These are phyloP conservation scores for Penicillium argentinense DNA, from an alignment of 495 filamentous ascomycete species.

Conservation along the genomic window DNA sequence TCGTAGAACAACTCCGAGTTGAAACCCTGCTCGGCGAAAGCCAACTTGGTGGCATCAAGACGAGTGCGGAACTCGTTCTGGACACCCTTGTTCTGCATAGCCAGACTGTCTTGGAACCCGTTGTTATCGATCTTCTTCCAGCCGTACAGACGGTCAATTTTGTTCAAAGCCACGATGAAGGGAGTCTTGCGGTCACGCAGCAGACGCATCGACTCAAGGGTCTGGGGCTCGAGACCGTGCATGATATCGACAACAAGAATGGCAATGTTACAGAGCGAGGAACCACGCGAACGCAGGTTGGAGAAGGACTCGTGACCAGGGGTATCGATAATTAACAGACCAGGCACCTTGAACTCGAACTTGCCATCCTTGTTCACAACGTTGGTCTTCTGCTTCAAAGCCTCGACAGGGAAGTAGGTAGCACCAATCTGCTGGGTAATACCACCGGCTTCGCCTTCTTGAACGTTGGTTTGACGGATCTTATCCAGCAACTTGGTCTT, in stretches of 20 bases:
- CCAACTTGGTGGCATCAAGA: slow-evolving; percentile 86
- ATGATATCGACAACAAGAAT: slow-evolving; percentile 99
- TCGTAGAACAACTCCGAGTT: slow-evolving; percentile 96
- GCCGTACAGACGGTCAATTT: slow-evolving; percentile 98
- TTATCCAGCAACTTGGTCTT: slow-evolving; percentile 99
- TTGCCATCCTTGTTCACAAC: slow-evolving; percentile 88
- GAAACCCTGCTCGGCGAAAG: slow-evolving; percentile 94
- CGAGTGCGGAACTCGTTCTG: slow-evolving; percentile 94
- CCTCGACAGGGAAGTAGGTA: slow-evolving; percentile 97
- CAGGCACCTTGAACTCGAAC: slow-evolving; percentile 97
- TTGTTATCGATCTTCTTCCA: slow-evolving; percentile 99
- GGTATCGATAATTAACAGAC: slow-evolving; percentile 96
- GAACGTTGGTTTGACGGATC: slow-evolving; percentile 97
- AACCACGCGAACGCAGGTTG: slow-evolving; percentile 93
- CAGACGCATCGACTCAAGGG: slow-evolving; percentile 93
- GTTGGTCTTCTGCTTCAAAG: slow-evolving; percentile 83
- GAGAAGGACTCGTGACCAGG: slow-evolving; percentile 99
- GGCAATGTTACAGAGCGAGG: slow-evolving; percentile 98
- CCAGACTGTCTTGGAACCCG: slow-evolving; percentile 90
- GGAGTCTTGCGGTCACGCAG: slow-evolving; percentile 93
- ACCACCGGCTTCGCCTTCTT: slow-evolving; percentile 99
- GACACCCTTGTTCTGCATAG: slow-evolving; percentile 87
- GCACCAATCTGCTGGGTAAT: slow-evolving; percentile 99
- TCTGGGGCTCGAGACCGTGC: slow-evolving; percentile 98
- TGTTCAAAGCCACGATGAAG: slow-evolving; percentile 98